Base-by-base conservation (phyloP, 257 asterid genomes). In the Gentiana macrophylla region DNA sequence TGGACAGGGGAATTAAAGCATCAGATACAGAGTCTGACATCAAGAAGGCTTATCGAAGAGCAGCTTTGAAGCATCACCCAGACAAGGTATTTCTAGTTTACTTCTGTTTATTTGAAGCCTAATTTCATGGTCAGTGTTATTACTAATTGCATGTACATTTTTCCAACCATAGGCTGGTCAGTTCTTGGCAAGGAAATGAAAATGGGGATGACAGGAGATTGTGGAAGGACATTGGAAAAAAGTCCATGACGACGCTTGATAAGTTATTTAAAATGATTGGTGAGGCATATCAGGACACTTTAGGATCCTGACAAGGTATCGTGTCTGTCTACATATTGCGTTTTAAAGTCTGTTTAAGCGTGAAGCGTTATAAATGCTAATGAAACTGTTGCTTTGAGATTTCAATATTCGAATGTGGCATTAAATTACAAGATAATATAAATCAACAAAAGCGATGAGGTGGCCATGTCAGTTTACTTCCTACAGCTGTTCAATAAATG, bases 41-140 rank as follows among this genome's bases (percentile, higher is more conserved):
- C 65, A 92, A 85, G 84, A 92, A 85, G 74, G 97, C 97, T 32
- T 92, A 92, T 67, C 63, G 92, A 60, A 92, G 80, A 82, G 98
- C 98, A 62, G 98, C 98, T 70, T 89, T 92, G 59, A 83, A 72
- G 67, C 94, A 88, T 72, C 98, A 92, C 63, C 98, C 98, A 5
- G 97, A 92, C 82, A 92, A 92, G 97, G 98, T 92, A 13, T 63
- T 50, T 53, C 8, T 24, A 36, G 33, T 37, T 57, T 46, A 50
- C 8, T 33, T 9, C 38, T 10, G 55, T 57, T 32, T 3, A n/a
- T 53, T 35, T 41, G 60, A 41, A 33, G 65, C 56, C 38, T 38
- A 33, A 55, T 63, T 52, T 33, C 50, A n/a, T 47, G 38, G 12
- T 67, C 50, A 65, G 5, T n/a, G 32, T n/a, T 46, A 54, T 6